Conservation (phyloP, 768 basidiomycete species). For the Pleurotus djamor region DNA sequence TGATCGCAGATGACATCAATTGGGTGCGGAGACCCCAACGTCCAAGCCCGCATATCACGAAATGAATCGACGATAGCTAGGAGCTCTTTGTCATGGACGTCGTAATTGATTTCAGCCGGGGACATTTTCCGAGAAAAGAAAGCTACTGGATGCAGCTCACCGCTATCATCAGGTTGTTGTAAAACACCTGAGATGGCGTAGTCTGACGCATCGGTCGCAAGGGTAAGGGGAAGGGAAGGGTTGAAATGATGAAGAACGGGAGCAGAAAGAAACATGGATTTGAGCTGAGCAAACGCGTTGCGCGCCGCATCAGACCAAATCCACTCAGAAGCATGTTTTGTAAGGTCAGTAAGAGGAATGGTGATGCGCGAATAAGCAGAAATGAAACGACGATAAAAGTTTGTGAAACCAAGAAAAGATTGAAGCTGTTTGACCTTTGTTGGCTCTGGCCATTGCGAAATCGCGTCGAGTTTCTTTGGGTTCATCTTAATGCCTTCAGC, state of each 20-base stretch:
- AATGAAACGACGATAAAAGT: slow-evolving; percentile 44
- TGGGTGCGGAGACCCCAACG: slow-evolving; percentile 20
- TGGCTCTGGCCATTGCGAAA: slow-evolving; percentile 34
- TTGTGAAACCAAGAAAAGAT: slow-evolving; percentile 41
- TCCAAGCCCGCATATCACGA: slow-evolving; percentile 27
- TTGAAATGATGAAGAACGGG: slow-evolving; percentile 31
- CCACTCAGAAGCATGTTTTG: slow-evolving; percentile 19
- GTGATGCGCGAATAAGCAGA: slow-evolving; percentile 28
- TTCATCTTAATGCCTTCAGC: slow-evolving; percentile 32
- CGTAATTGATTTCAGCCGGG: slow-evolving; percentile 44
- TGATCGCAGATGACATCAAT: slow-evolving; percentile 27
- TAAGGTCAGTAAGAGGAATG: slow-evolving; percentile 23
- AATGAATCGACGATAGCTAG: slow-evolving; percentile 42
- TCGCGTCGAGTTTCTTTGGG: slow-evolving; percentile 31
- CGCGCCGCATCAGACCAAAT: slow-evolving; percentile 13
- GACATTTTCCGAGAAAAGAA: slow-evolving; percentile 28
- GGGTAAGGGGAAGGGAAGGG: slow-evolving; percentile 19
- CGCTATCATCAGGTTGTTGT: slow-evolving; percentile 22
- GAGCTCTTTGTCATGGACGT: slow-evolving; percentile 50
- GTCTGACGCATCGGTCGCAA: slow-evolving; percentile 32
- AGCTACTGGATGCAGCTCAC: slow-evolving; percentile 34
- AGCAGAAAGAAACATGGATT: slow-evolving; percentile 20
- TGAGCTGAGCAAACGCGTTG: slow-evolving; percentile 25
- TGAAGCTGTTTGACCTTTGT: slow-evolving; percentile 27
- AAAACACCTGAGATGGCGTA: slow-evolving; percentile 27